Evolutionary conservation across 352 stramenopile genomes (phyloP).

Genomic region (Globisporangium splendens): DNA sequence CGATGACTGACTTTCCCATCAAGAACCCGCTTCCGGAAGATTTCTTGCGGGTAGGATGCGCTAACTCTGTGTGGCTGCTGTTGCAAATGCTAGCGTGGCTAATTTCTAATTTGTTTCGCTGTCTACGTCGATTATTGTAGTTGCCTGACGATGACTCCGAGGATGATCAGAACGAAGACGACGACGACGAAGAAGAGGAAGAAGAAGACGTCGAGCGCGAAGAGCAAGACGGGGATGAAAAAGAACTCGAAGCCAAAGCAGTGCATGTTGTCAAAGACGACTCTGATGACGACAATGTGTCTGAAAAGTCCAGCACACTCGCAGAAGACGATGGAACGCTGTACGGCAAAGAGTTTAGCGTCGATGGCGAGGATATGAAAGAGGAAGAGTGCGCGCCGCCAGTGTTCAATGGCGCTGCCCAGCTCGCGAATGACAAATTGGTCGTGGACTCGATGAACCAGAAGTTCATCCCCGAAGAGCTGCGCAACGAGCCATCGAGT

Average conservation of each 20-base stretch:
- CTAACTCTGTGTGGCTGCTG: background rate
- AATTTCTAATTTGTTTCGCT: slow-evolving; percentile 3
- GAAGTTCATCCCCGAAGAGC: slow-evolving; percentile 69
- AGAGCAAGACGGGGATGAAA: slow-evolving; percentile 31
- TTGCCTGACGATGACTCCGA: slow-evolving; percentile 32
- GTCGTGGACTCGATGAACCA: slow-evolving; percentile 81
- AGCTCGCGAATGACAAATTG: slow-evolving; percentile 68
- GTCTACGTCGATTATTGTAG: slow-evolving; percentile 23
- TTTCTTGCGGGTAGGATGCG: slow-evolving; percentile 57
- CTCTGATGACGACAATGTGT: slow-evolving; percentile 37
- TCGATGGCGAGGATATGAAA: slow-evolving; percentile 37
- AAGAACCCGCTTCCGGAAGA: slow-evolving; percentile 79
- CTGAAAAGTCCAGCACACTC: slow-evolving; percentile 63
- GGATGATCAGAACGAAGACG: slow-evolving; percentile 20
- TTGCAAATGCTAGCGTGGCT: background rate
- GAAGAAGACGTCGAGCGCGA: slow-evolving; percentile 10
- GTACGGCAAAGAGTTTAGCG: slow-evolving; percentile 77
- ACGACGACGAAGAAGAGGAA: slow-evolving; percentile 21
- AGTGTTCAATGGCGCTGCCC: slow-evolving; percentile 49
- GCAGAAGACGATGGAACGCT: slow-evolving; percentile 80
- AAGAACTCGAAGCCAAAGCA: slow-evolving; percentile 27
- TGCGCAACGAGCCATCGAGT: slow-evolving; percentile 49
- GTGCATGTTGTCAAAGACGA: slow-evolving; percentile 56
- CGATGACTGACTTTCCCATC: slow-evolving; percentile 28
- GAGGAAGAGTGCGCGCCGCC: slow-evolving; percentile 51